Evolutionary conservation across 2,329 filamentous ascomycete genomes (phyloP).

Genomic region (Trichothecium sympodiale): DNA sequence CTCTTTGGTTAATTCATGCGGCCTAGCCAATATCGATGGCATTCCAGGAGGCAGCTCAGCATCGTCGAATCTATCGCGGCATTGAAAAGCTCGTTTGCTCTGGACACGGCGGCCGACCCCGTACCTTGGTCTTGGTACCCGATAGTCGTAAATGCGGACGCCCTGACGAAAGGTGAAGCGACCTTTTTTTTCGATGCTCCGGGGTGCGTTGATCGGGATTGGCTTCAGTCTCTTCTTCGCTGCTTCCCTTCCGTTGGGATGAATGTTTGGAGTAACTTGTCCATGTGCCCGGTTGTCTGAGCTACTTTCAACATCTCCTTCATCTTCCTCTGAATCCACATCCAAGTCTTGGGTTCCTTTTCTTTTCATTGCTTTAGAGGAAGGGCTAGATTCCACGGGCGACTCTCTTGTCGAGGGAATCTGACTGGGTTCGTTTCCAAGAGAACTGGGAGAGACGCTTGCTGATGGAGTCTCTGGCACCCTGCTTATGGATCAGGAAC

Average conservation of each 20-base stretch:
- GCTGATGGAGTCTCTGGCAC: no score
- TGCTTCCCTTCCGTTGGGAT: background rate
- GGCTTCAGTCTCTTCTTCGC: slow-evolving; percentile 10
- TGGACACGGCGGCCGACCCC: background rate
- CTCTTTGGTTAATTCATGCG: background rate
- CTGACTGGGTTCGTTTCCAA: no score
- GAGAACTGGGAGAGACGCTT: no score
- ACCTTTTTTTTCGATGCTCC: slow-evolving; percentile 14
- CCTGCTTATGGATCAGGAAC: no score
- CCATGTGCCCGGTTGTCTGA: no score
- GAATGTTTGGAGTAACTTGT: no score
- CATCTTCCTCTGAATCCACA: no score
- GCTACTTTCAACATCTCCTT: no score
- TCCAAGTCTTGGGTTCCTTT: no score
- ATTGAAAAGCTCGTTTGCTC: slow-evolving; percentile 13
- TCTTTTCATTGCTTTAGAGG: no score
- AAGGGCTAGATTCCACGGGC: no score
- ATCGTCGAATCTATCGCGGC: slow-evolving; percentile 18
- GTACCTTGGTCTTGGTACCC: slow-evolving; percentile 7
- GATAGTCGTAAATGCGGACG: slow-evolving; percentile 18
- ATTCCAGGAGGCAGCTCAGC: slow-evolving; percentile 9
- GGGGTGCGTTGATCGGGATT: slow-evolving; percentile 15
- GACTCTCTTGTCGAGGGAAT: no score
- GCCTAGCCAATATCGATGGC: slow-evolving; percentile 8
- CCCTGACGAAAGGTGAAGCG: slow-evolving; percentile 16